phyloP scores from a whole-genome alignment of 2,329 filamentous ascomycete species.

The Hansfordia pulvinata region DNA sequence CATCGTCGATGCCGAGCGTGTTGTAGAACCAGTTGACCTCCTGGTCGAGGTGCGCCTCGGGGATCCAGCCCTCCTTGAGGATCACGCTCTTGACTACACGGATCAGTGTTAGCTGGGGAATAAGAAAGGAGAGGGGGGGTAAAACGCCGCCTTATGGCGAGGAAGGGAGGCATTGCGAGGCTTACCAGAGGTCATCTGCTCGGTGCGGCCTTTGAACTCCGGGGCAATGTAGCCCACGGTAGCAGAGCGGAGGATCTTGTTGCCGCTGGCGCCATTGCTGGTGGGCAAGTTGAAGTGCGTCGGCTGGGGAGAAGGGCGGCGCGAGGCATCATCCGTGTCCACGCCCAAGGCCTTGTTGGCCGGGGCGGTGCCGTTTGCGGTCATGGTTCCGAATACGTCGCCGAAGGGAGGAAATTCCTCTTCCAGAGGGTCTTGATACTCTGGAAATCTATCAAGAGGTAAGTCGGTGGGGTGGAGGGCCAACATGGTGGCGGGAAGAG shows the following conservation, averaged over 20 bases:
- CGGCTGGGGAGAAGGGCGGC: conserved; percentile 75
- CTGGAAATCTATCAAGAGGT: no score
- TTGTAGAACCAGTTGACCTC: conserved; percentile 97
- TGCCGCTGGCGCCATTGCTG: conserved; percentile 41
- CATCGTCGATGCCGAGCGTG: conserved; percentile 93
- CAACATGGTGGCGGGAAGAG: no score
- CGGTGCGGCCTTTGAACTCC: conserved; percentile 81
- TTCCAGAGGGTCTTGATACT: no score
- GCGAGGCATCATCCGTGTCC: conserved; percentile 29
- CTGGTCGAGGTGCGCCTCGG: conserved; percentile 64
- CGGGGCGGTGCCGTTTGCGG: conserved; percentile 18
- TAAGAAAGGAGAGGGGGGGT: neutral
- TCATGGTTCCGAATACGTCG: conserved; percentile 22
- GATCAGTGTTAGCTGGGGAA: conserved; percentile 4
- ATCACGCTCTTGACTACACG: conserved; percentile 67
- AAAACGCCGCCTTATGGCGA: no score
- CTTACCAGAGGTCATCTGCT: conserved; percentile 75
- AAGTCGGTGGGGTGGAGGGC: no score
- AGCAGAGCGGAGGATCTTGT: conserved; percentile 70
- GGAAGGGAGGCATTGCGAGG: no score
- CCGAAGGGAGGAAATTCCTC: no score
- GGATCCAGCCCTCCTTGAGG: conserved; percentile 72
- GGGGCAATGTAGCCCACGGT: conserved; percentile 91
- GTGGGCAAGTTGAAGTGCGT: conserved; percentile 68
- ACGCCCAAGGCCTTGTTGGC: conserved; percentile 26